Evolutionary conservation across 2,329 filamentous ascomycete species (phyloP), one percentile per base, ranked within the genome.

Genomic region (Trichoderma harzianum): DNA sequence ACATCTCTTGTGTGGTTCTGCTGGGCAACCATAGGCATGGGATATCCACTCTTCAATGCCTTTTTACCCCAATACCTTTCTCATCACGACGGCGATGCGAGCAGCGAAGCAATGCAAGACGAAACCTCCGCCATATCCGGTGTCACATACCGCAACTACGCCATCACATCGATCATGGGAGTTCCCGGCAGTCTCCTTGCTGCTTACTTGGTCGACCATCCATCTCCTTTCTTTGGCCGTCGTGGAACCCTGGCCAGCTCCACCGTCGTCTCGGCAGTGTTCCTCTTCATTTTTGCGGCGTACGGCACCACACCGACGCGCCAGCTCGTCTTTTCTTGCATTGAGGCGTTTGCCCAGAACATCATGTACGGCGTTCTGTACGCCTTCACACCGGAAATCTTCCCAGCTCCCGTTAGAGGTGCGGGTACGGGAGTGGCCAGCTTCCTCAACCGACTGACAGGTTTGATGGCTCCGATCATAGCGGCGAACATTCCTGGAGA

Each of bases 51-150:
- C 2, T 97, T 95, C 87, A 96, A 96, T 80, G 92, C 92, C 67
- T 97, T 97, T 82, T 86, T 97, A n/a, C 94, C 94, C 0, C 92
- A 96, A 76, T 96, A 96, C 78, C 88, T 97, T 72, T 88, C 90
- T 28, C 80, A 78, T 43, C 87, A 89, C 70, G 84, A 36, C 21
- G 69, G 60, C 6, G 53, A 74, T 21, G 71, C 75, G 39, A 74
- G 73, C 14, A 78, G 74, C 24, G 74, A 75, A 4, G 74, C 71
- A n/a, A 68, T 78, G 16, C 75, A 78, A 16, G 78, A 78, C 34
- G 78, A 82, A 62, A 79, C 78, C 11, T 77, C 79, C 28, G 75
- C 78, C 30, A 83, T 86, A 69, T 84, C 85, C 4, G 78, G 80
- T 72, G 82, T 83, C 26, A 88, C 89, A 0, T 97, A 96, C 83